These are phyloP conservation scores for Proliferodiscus dingleyae DNA, from an alignment of 2,329 filamentous ascomycete genomes.

Conservation along the genomic window DNA sequence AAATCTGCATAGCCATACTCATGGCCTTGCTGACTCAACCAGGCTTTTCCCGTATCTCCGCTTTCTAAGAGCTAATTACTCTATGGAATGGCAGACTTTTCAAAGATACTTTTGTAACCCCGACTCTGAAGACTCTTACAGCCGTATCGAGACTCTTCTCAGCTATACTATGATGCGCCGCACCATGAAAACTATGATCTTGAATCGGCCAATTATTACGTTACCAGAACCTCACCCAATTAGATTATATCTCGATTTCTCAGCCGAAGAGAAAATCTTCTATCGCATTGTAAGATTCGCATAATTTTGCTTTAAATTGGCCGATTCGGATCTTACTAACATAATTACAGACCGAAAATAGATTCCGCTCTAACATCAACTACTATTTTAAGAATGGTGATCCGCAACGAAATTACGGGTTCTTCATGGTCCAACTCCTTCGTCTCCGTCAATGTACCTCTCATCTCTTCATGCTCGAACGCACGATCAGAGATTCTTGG, in stretches of 20 bases:
- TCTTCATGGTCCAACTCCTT: constrained; percentile 30
- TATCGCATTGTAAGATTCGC: constrained; percentile 46
- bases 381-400: constrained; percentile 18
- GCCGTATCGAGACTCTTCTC: constrained; percentile 23
- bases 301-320: too few species aligned
- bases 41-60: constrained; percentile 30
- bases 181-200: constrained; percentile 49
- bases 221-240: constrained; percentile 44
- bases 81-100: constrained; percentile 26
- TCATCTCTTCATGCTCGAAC: constrained; percentile 31
- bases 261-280: constrained; percentile 44
- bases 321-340: too few species aligned
- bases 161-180: constrained; percentile 47
- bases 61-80: constrained; percentile 28
- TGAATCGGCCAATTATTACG: constrained; percentile 48
- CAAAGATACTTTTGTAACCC: constrained; percentile 29
- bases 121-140: constrained; percentile 14
- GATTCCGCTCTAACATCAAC: constrained; percentile 28
- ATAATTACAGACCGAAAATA: constrained; percentile 36
- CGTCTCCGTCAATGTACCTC: constrained; percentile 30
- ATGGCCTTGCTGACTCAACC: neutral
- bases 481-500: constrained; percentile 29
- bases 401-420: constrained; percentile 18
- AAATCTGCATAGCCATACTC: neutral
- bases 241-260: constrained; percentile 43